Conservation (phyloP, 352 stramenopile species). For the Blastocystis sp. region DNA sequence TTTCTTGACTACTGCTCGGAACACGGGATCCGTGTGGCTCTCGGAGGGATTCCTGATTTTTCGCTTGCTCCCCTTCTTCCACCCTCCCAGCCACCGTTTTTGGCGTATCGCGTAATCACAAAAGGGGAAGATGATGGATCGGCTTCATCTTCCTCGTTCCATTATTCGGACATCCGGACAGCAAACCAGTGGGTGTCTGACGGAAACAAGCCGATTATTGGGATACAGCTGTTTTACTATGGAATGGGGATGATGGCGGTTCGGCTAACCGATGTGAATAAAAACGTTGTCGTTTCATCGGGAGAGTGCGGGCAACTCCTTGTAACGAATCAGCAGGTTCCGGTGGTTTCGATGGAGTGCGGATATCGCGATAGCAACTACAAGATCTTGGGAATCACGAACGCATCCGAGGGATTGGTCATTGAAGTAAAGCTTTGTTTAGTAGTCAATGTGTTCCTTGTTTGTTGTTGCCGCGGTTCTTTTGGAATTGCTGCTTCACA, state of each 20-base stretch:
- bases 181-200: background rate
- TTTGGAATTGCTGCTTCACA: background rate
- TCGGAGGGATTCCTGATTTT: slow-evolving; percentile 18
- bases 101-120: background rate
- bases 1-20: slow-evolving; percentile 35
- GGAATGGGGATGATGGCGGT: background rate
- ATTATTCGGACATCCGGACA: slow-evolving; percentile 5
- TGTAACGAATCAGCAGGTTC: background rate
- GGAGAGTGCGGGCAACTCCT: slow-evolving; percentile 1
- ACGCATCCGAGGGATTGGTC: background rate
- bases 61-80: background rate
- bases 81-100: background rate
- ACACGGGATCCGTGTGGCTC: background rate
- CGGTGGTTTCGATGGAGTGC: slow-evolving; percentile 12
- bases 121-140: background rate
- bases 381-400: background rate
- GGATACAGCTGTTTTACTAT: slow-evolving; percentile 45
- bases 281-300: background rate
- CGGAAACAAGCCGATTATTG: background rate
- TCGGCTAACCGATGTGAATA: background rate
- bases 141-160: background rate
- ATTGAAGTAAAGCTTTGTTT: slow-evolving; percentile 8
- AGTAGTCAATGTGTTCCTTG: background rate
- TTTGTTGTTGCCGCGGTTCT: slow-evolving; percentile 3
- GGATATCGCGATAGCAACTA: background rate